phyloP scores from a whole-genome alignment of 768 basidiomycete genomes.

The Boletus reticuloceps region DNA sequence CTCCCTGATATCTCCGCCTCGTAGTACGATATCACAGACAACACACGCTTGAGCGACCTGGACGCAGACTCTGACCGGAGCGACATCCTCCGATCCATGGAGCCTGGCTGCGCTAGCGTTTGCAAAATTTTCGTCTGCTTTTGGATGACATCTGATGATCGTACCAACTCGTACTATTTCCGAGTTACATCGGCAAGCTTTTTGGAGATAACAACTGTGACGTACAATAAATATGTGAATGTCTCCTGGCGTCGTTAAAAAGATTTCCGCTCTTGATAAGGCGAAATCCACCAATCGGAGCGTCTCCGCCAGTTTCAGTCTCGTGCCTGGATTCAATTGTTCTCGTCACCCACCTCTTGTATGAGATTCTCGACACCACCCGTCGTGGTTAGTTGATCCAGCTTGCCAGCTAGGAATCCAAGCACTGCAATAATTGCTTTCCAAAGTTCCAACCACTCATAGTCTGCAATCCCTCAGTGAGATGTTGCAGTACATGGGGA shows the following conservation, averaged over 20 bases:
- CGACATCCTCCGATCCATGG: conserved; percentile 25
- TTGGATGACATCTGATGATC: conserved; percentile 47
- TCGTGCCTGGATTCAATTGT: not conserved
- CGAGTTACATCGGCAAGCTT: not conserved
- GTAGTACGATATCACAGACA: conserved; percentile 50
- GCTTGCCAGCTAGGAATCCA: conserved; percentile 52
- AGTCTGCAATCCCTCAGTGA: conserved; percentile 40
- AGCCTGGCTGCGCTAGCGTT: conserved; percentile 31
- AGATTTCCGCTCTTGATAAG: conserved; percentile 48
- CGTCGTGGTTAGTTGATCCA: conserved; percentile 50
- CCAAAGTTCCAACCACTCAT: conserved; percentile 69
- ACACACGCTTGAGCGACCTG: conserved; percentile 41
- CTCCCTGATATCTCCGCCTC: conserved; percentile 47
- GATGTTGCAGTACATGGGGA: not conserved
- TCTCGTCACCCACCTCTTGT: conserved; percentile 45
- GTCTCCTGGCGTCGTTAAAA: conserved; percentile 52
- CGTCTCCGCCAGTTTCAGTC: conserved; percentile 34
- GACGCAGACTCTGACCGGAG: conserved; percentile 34
- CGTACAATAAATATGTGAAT: conserved; percentile 64
- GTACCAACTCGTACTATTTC: conserved; percentile 61
- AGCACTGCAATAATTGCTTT: conserved; percentile 51
- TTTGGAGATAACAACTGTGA: conserved; percentile 3
- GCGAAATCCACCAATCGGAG: conserved; percentile 52
- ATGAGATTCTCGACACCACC: conserved; percentile 52
- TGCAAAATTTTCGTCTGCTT: conserved; percentile 48